Percentiles rank a stretch among this genome's conserved stretches.
Evolutionary conservation across 2,329 filamentous ascomycete species (phyloP).

Genomic region (Aspergillus novoparasiticus): DNA sequence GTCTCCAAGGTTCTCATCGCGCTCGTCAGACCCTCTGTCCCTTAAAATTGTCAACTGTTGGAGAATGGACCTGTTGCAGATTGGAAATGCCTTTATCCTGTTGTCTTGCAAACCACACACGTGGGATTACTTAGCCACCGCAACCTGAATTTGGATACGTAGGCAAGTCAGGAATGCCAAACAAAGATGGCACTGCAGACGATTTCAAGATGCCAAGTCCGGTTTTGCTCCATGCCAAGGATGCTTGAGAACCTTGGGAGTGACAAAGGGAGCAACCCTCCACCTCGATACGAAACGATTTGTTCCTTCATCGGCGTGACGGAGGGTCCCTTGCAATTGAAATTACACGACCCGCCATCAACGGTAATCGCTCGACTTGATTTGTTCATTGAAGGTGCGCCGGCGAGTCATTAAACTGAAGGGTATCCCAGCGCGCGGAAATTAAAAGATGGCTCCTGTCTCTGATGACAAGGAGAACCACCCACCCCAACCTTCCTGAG

Average conservation of each 20-base stretch:
- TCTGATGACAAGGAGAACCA: not conserved
- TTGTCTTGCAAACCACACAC: too few relatives aligned
- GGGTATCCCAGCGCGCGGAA: not conserved
- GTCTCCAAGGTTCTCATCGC: conserved; percentile 25
- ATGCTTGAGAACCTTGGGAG: conserved; percentile 22
- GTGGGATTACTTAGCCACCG: not conserved
- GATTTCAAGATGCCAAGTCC: conserved; percentile 15
- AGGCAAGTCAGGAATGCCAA: not conserved
- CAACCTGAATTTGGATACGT: not conserved
- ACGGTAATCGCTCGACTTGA: not conserved
- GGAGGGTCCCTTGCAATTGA: not conserved
- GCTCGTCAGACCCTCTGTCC: not conserved
- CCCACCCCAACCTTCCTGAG: not conserved
- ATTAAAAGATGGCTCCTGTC: not conserved
- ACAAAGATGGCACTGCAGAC: not conserved
- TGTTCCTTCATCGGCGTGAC: not conserved
- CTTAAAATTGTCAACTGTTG: not conserved
- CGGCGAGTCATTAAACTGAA: not conserved
- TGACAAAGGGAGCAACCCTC: not conserved
- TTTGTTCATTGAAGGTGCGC: not conserved
- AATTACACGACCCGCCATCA: not conserved
- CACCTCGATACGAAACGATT: not conserved
- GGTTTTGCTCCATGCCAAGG: conserved; percentile 14
- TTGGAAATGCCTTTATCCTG: not conserved
- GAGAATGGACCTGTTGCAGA: not conserved